phyloP scores from a whole-genome alignment of 2,329 filamentous ascomycete species.

The Cladosporium sp. region DNA sequence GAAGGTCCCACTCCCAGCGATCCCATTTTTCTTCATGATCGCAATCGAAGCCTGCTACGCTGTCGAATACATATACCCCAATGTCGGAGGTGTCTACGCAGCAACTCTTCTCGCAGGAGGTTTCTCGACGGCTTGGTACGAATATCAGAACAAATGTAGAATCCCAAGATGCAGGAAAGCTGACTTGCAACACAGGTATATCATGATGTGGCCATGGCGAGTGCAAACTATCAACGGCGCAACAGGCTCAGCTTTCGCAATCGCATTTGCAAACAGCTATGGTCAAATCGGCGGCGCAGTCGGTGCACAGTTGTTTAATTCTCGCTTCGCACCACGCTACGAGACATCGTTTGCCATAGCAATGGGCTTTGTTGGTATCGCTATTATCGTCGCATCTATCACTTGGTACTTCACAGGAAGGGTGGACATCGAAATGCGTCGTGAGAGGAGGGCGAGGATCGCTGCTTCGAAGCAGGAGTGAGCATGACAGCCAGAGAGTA shows the following conservation, averaged over 20 bases:
- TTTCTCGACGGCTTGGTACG: conserved; percentile 2
- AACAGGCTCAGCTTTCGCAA: conserved; percentile 18
- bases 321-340: conserved; percentile 16
- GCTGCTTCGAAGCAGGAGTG: background rate
- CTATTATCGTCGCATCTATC: conserved; percentile 3
- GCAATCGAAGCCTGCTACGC: conserved; percentile 18
- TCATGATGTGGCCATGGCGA: conserved; percentile 22
- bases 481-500: background rate
- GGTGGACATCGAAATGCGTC: background rate
- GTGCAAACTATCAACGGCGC: conserved; percentile 19
- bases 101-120: conserved; percentile 17
- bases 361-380: conserved; percentile 18
- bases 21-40: conserved; percentile 14
- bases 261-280: conserved; percentile 17
- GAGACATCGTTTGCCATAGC: conserved; percentile 15
- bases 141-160: background rate
- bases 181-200: conserved; percentile 6
- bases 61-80: conserved; percentile 14
- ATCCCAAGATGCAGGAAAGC: background rate
- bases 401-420: conserved; percentile 15
- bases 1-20: background rate
- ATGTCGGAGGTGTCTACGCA: conserved; percentile 19
- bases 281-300: conserved; percentile 53
- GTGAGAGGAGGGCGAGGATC: background rate
- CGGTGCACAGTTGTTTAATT: conserved; percentile 39